Percentiles rank a stretch among this genome's conserved stretches.
Evolutionary conservation across 306 rosid genomes (phyloP).

Genomic region (Fragaria ananassa): DNA sequence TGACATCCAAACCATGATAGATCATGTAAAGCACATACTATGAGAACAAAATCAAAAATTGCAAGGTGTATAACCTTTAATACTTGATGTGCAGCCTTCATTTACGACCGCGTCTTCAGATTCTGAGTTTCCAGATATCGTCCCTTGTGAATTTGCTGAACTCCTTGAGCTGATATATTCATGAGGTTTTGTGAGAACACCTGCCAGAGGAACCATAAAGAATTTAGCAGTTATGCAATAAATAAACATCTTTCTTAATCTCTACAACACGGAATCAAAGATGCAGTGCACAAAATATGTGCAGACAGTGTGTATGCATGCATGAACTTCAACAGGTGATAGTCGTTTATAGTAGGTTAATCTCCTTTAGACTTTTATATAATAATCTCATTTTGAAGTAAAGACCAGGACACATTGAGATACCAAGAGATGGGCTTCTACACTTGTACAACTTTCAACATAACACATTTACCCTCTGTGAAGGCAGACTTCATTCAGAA

Average conservation of each 20-base stretch:
- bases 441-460: neutral
- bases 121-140: slow-evolving; percentile 34
- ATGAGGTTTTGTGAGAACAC: slow-evolving; percentile 40
- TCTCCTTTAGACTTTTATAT: neutral
- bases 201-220: slow-evolving; percentile 38
- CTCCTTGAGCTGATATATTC: slow-evolving; percentile 41
- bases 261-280: neutral
- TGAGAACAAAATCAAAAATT: neutral
- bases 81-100: slow-evolving; percentile 46
- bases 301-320: neutral
- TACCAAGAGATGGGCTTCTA: neutral
- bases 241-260: neutral
- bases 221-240: slow-evolving; percentile 18
- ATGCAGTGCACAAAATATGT: neutral
- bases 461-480: neutral
- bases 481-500: neutral
- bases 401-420: neutral
- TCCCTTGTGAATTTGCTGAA: slow-evolving; percentile 42
- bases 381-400: neutral
- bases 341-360: neutral
- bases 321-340: neutral
- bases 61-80: slow-evolving; percentile 41
- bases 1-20: slow-evolving; percentile 3
- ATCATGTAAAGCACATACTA: neutral
- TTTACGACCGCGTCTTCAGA: slow-evolving; percentile 41